A percentile compares a stretch with the other conserved stretches of the same genome.
phyloP scores from a whole-genome alignment of 169 alveolate species.

The Plasmodium knowlesi region DNA sequence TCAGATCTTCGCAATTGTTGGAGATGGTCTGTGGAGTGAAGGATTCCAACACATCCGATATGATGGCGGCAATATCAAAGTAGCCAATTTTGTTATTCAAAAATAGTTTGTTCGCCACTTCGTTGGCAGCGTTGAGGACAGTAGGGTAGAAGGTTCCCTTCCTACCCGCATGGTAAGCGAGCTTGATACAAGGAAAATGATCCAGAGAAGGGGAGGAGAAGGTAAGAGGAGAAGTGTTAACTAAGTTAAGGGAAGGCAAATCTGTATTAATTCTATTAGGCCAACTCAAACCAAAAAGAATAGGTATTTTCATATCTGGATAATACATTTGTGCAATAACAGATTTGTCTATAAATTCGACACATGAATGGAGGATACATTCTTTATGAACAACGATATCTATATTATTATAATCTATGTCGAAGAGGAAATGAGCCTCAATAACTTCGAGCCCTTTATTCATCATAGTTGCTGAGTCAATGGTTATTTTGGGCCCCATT shows the following conservation, averaged over 20 bases:
- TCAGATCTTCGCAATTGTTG: constrained; percentile 42
- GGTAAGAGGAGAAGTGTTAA: constrained; percentile 73
- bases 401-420: constrained; percentile 81
- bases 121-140: constrained; percentile 89
- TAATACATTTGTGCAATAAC: constrained; percentile 86
- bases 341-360: constrained; percentile 87
- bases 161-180: constrained; percentile 88
- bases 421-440: constrained; percentile 89
- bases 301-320: constrained; percentile 90
- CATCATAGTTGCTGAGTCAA: constrained; percentile 92
- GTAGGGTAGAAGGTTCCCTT: constrained; percentile 88
- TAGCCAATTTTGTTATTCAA: constrained; percentile 76
- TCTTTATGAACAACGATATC: constrained; percentile 86
- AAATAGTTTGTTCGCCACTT: constrained; percentile 84
- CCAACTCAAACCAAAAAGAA: constrained; percentile 83
- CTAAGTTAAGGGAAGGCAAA: constrained; percentile 74
- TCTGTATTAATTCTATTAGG: constrained; percentile 77
- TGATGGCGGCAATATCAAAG: constrained; percentile 77
- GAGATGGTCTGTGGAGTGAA: constrained; percentile 27
- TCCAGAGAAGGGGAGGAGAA: constrained; percentile 80
- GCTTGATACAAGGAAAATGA: constrained; percentile 84
- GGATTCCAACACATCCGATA: constrained; percentile 63
- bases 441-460: constrained; percentile 90
- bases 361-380: constrained; percentile 88
- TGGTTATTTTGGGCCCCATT: constrained; percentile 90